Conservation (phyloP, 2,329 filamentous ascomycete species). For the Phyllosticta citriasiana region DNA sequence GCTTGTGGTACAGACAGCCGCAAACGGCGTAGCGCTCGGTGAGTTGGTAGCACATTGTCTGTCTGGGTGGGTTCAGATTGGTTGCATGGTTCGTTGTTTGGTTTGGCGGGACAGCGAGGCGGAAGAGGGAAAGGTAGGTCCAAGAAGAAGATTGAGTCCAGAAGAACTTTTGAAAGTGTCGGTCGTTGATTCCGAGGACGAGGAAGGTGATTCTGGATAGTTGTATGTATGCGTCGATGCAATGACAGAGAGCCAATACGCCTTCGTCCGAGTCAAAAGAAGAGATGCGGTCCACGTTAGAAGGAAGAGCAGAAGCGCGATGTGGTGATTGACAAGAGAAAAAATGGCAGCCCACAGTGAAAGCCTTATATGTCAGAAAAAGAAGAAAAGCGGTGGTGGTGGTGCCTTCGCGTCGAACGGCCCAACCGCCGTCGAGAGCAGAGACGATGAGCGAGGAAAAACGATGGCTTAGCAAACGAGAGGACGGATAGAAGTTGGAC, state of each 20-base stretch:
- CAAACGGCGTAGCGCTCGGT: constrained; percentile 80
- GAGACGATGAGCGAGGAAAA: neutral
- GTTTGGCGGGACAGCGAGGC: neutral
- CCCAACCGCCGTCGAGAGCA: neutral
- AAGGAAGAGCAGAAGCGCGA: too few relatives aligned
- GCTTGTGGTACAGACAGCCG: constrained; percentile 78
- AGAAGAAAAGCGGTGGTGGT: too few relatives aligned
- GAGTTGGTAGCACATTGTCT: constrained; percentile 73
- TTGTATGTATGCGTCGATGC: neutral
- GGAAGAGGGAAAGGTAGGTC: neutral
- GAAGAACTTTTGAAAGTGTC: too few relatives aligned
- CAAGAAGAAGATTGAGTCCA: too few relatives aligned
- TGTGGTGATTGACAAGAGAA: too few relatives aligned
- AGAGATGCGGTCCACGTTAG: too few relatives aligned
- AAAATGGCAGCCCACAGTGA: too few relatives aligned
- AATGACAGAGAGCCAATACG: neutral
- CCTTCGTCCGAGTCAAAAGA: too few relatives aligned
- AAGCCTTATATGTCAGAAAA: too few relatives aligned
- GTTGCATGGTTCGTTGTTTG: too few relatives aligned
- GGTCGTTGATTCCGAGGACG: too few relatives aligned
- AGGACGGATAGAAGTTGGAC: neutral
- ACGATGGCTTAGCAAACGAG: neutral
- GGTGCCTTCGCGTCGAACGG: too few relatives aligned
- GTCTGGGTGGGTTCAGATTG: neutral
- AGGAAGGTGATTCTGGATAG: neutral